Percentiles rank a stretch among this genome's conserved stretches.
Conservation (phyloP, 805 yeast genomes). For the Candida ficus region DNA sequence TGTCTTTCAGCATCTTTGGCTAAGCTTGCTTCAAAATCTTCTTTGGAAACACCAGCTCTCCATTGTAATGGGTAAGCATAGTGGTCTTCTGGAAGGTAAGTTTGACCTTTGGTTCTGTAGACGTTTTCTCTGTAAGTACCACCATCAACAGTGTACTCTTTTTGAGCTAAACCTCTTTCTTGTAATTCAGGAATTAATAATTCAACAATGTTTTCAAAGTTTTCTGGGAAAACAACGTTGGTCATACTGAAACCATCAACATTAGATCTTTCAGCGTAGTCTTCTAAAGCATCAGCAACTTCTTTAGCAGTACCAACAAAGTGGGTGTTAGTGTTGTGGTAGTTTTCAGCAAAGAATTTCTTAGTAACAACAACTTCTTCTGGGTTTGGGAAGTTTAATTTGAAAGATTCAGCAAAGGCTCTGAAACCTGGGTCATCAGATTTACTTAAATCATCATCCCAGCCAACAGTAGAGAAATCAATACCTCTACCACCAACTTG, state of each 20-base stretch:
- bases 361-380: slow-evolving; percentile 10
- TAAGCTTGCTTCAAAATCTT: slow-evolving; percentile 18
- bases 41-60: slow-evolving; percentile 7
- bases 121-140: slow-evolving; percentile 32
- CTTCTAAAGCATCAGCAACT: slow-evolving; percentile 36
- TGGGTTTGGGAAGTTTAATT: slow-evolving; percentile 15
- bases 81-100: slow-evolving; percentile 14
- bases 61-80: slow-evolving; percentile 8
- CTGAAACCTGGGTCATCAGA: slow-evolving; percentile 22
- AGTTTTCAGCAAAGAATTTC: slow-evolving; percentile 23
- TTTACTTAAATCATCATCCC: slow-evolving; percentile 30
- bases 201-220: slow-evolving; percentile 36
- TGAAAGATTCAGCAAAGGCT: slow-evolving; percentile 25
- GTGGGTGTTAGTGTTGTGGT: slow-evolving; percentile 22
- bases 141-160: slow-evolving; percentile 13
- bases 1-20: slow-evolving; percentile 1
- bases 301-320: slow-evolving; percentile 31
- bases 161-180: slow-evolving; percentile 30
- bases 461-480: slow-evolving; percentile 32
- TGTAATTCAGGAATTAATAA: slow-evolving; percentile 33
- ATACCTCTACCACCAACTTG: slow-evolving; percentile 37
- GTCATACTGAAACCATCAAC: slow-evolving; percentile 41
- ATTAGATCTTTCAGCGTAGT: slow-evolving; percentile 35
- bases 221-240: slow-evolving; percentile 34
- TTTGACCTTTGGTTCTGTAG: slow-evolving; percentile 24